These are phyloP conservation scores for Colletotrichum tropicicola DNA, from an alignment of 2,329 filamentous ascomycete genomes.

Conservation along the genomic window DNA sequence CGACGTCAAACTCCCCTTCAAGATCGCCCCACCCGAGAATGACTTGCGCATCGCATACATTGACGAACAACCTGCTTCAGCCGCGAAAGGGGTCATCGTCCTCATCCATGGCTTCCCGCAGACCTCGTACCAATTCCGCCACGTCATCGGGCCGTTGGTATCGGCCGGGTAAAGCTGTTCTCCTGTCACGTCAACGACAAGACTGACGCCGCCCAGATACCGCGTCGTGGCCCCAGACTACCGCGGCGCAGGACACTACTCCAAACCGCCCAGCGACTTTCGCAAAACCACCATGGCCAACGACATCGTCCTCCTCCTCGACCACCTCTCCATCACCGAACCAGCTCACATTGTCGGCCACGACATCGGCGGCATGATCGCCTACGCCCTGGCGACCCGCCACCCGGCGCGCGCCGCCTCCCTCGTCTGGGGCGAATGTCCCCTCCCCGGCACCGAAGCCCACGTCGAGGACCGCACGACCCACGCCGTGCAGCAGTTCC, in stretches of 20 bases:
- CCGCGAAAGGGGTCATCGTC: constrained; percentile 43
- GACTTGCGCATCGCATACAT: background rate
- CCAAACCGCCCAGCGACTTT: constrained; percentile 45
- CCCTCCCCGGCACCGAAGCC: background rate
- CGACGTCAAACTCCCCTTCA: too few species aligned
- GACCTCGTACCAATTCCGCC: constrained; percentile 54
- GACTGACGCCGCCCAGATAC: constrained; percentile 27
- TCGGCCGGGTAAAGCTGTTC: constrained; percentile 41
- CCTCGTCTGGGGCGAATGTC: background rate
- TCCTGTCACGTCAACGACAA: too few species aligned
- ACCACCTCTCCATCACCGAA: constrained; percentile 42
- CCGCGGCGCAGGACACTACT: constrained; percentile 47
- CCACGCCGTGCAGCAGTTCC: background rate
- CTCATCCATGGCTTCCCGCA: constrained; percentile 58
- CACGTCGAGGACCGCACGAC: background rate
- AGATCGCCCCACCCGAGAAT: background rate
- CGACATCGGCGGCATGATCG: constrained; percentile 57
- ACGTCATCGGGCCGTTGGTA: constrained; percentile 45
- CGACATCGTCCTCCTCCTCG: constrained; percentile 44
- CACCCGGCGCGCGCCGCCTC: background rate
- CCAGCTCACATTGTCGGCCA: constrained; percentile 54
- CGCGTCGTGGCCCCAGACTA: constrained; percentile 51
- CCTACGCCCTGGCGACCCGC: background rate
- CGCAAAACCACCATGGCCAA: constrained; percentile 49
- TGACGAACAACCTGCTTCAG: background rate